Percentiles rank a stretch among this genome's conserved stretches.
Conservation (phyloP, 2,329 filamentous ascomycete species). For the Colletotrichum gigasporum region DNA sequence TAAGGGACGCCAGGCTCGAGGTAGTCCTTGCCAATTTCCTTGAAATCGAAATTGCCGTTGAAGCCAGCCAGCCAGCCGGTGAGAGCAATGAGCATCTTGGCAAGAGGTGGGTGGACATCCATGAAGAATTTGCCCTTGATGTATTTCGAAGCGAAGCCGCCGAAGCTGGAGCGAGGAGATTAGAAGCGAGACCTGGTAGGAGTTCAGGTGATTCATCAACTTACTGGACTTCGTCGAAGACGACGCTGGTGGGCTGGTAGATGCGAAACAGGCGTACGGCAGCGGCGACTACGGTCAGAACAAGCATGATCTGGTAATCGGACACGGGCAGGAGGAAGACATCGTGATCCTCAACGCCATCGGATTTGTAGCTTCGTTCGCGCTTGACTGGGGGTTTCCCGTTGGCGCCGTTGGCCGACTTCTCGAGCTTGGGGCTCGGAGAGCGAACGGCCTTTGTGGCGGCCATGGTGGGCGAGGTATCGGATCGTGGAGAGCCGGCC, state of each 20-base stretch:
- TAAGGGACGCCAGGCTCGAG: constrained; percentile 94
- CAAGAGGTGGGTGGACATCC: constrained; percentile 98
- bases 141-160: constrained; percentile 97
- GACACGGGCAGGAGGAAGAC: constrained; percentile 85
- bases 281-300: constrained; percentile 78
- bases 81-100: constrained; percentile 95
- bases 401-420: constrained; percentile 38
- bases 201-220: constrained; percentile 48
- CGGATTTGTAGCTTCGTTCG: constrained; percentile 73
- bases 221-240: constrained; percentile 99
- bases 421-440: constrained; percentile 34
- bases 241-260: constrained; percentile 94
- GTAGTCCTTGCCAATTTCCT: constrained; percentile 99
- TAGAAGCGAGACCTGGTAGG: constrained; percentile 6
- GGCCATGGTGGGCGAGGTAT: constrained; percentile 11
- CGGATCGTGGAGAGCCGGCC: neutral
- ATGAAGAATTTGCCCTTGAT: constrained; percentile 99
- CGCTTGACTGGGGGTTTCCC: constrained; percentile 38
- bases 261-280: constrained; percentile 92
- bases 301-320: constrained; percentile 82
- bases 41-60: constrained; percentile 96
- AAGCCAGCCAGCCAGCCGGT: constrained; percentile 96
- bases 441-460: constrained; percentile 20
- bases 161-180: constrained; percentile 71
- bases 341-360: constrained; percentile 88